These are phyloP conservation scores for Lathyrus aphaca DNA, from an alignment of 306 rosid species.

Conservation along the genomic window DNA sequence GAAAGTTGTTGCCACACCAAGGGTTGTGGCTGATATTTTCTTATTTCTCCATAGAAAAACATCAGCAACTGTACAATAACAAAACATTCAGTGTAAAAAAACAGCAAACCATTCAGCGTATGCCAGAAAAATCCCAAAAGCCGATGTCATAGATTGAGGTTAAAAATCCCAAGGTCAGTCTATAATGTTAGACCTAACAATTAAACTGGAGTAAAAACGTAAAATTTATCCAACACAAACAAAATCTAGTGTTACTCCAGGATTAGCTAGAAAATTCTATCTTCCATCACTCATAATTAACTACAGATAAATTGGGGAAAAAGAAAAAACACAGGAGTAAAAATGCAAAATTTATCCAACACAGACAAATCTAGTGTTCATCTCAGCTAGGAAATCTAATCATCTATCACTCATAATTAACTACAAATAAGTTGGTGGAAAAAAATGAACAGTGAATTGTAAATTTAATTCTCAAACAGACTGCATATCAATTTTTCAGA, in stretches of 20 bases:
- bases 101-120: neutral
- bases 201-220: neutral
- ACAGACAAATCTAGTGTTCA: neutral
- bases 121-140: neutral
- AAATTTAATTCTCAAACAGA: conserved; percentile 32
- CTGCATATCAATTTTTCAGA: neutral
- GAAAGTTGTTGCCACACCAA: conserved; percentile 65
- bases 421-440: neutral
- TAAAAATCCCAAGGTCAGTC: neutral
- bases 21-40: conserved; percentile 73
- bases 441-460: neutral
- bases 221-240: neutral
- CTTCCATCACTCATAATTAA: neutral
- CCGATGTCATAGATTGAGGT: neutral
- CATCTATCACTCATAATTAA: neutral
- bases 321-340: too few species aligned
- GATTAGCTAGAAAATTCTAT: conserved; percentile 32
- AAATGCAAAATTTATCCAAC: neutral
- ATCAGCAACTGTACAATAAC: conserved; percentile 98
- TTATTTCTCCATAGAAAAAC: conserved; percentile 92
- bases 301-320: too few species aligned
- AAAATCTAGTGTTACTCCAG: neutral
- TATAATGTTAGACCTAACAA: neutral
- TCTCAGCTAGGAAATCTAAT: conserved; percentile 29
- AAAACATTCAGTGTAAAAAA: neutral